phyloP scores from a whole-genome alignment of 148 eudicot genomes.

The Camellia granthamiana region DNA sequence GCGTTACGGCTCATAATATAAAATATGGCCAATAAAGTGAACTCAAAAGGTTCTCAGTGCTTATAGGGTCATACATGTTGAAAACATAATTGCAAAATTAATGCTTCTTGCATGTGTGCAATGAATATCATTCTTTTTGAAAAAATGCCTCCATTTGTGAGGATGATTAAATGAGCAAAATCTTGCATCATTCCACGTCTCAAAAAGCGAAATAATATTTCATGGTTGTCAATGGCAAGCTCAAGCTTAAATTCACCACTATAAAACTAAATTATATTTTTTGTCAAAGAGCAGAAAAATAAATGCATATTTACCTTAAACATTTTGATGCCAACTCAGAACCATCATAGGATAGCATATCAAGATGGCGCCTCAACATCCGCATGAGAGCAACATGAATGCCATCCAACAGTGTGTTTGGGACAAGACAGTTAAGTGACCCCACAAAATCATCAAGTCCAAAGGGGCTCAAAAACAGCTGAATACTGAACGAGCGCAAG shows the following conservation, averaged over 20 bases:
- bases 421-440: conserved; percentile 58
- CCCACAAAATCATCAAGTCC: conserved; percentile 92
- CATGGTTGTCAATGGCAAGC: not conserved
- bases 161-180: not conserved
- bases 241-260: not conserved
- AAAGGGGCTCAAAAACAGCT: conserved; percentile 78
- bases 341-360: conserved; percentile 61
- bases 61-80: not conserved
- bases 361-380: conserved; percentile 59
- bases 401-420: conserved; percentile 77
- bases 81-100: not conserved
- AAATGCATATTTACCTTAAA: conserved; percentile 48
- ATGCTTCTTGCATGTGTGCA: not conserved
- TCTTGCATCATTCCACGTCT: not conserved
- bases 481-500: conserved; percentile 74
- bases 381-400: conserved; percentile 88
- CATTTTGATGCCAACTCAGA: conserved; percentile 76
- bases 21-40: not conserved
- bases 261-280: not conserved
- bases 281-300: not conserved
- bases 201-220: not conserved
- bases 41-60: not conserved
- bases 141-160: not conserved
- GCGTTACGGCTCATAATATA: not conserved
- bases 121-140: not conserved